phyloP scores from a whole-genome alignment of 768 basidiomycete genomes.

The Hygrophoropsis aurantiaca region DNA sequence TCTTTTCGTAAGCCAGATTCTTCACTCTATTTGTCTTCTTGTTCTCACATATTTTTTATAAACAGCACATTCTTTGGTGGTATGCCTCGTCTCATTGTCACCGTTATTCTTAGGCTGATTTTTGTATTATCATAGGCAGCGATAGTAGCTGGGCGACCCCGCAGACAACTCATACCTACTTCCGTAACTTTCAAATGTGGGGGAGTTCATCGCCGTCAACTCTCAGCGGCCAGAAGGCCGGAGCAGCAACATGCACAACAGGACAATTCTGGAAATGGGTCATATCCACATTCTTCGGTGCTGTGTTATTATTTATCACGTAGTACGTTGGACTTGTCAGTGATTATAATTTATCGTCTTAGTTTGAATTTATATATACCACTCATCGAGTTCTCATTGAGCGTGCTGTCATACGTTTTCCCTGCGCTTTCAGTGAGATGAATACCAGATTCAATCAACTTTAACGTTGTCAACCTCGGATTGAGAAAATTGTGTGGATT shows the following conservation, averaged over 20 bases:
- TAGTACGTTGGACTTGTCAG: too few species aligned
- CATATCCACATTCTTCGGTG: not conserved
- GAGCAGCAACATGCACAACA: constrained; percentile 9
- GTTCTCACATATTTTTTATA: constrained; percentile 2
- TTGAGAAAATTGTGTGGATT: too few species aligned
- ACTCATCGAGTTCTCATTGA: too few species aligned
- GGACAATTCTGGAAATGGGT: not conserved
- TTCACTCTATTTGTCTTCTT: constrained; percentile 3
- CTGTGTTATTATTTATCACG: not conserved
- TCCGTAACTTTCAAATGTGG: constrained; percentile 71
- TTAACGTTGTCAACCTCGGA: too few species aligned
- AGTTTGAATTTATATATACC: too few species aligned
- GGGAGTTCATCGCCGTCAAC: constrained; percentile 53
- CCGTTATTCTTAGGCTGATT: too few species aligned
- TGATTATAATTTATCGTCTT: too few species aligned
- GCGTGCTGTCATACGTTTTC: too few species aligned
- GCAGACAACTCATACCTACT: constrained; percentile 67
- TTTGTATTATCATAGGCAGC: constrained; percentile 45
- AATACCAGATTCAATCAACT: too few species aligned
- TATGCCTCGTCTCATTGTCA: constrained; percentile 17
- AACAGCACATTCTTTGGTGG: constrained; percentile 83
- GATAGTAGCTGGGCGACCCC: constrained; percentile 75
- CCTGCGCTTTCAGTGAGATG: too few species aligned
- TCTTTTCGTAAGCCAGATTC: constrained; percentile 66
- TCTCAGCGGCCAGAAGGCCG: constrained; percentile 21